Percentiles rank a stretch among this genome's conserved stretches.
Conservation (phyloP, 2,329 filamentous ascomycete genomes). For the Phyllosticta citrichinensis region DNA sequence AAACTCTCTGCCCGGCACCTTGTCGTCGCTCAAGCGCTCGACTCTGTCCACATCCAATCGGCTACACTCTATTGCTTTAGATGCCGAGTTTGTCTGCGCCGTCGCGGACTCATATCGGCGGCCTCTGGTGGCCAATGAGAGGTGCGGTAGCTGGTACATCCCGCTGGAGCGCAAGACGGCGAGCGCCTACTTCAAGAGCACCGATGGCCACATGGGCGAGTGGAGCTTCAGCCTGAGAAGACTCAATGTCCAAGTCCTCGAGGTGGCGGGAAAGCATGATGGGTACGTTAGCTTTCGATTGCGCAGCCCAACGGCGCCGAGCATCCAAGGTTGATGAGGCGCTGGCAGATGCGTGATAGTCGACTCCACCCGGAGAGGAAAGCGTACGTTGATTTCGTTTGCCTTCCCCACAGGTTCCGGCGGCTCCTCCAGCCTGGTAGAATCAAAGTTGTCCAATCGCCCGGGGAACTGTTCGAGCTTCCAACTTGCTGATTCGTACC, state of each 20-base stretch:
- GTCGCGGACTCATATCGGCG: conserved; percentile 49
- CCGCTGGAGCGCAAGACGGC: conserved; percentile 51
- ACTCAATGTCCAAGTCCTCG: conserved; percentile 73
- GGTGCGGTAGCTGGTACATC: conserved; percentile 96
- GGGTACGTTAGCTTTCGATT: conserved; percentile 43
- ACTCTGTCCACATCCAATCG: conserved; percentile 74
- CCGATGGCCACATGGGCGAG: conserved; percentile 82
- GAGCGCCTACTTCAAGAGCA: conserved; percentile 94
- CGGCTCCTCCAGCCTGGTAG: not conserved
- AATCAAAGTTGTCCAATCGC: not conserved
- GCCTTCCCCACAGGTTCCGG: not conserved
- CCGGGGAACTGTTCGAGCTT: not conserved
- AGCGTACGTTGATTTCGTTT: conserved; percentile 44
- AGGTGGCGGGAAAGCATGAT: conserved; percentile 53
- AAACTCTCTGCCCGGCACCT: conserved; percentile 53
- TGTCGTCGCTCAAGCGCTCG: conserved; percentile 63
- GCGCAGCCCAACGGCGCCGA: not conserved
- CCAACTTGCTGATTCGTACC: conserved; percentile 2
- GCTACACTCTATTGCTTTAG: conserved; percentile 64
- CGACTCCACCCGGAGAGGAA: conserved; percentile 85
- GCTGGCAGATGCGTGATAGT: conserved; percentile 62
- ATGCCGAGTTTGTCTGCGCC: conserved; percentile 62
- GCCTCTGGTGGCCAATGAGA: conserved; percentile 82
- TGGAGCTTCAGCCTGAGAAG: conserved; percentile 84
- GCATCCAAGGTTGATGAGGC: not conserved